Base-by-base conservation (phyloP, 2,329 filamentous ascomycete species). In the Chaetomium globosum region DNA sequence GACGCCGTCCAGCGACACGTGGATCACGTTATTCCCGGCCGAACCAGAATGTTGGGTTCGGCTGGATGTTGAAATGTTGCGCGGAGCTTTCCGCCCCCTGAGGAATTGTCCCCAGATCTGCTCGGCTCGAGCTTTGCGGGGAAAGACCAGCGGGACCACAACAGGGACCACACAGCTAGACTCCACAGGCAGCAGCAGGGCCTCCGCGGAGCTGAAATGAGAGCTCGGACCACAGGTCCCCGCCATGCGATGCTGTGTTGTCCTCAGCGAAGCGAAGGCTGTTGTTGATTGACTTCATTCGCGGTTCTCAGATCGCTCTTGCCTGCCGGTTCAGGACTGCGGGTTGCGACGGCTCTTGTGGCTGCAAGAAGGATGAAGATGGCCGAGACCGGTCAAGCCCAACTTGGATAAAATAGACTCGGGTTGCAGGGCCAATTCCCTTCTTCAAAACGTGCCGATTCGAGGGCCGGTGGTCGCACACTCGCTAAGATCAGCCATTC, bases 401-500 rank as follows among this genome's bases (percentile, higher is more conserved):
- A 55, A 55, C 30, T 36, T 33, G n/a, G n/a, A 33, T 36, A 31
- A 55, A 31, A 36, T 31, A n/a, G 16, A 43, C 5, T 43, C 39
- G 39, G 39, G 39, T 43, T 16, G 39, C 39, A 43, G 39, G 7
- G 39, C 21, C 53, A 55, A 55, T 55, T 36, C 16, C 21, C 31
- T 13, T 39, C n/a, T n/a, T 56, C 19, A 9, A 36, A 30, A n/a
- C 23, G 21, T 43, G 48, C 58, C 49, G 33, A 53, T 53, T 26
- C 23, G n/a, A 33, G 36, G 16, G 9, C 46, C 28, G 21, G 46
- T 12, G 30, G 58, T 56, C 49, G 19, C 51, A 30, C 28, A 19
- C 33, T 59, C 55, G 55, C 31, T 57, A 54, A 59, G 16, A 10
- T n/a, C 28, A n/a, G 26, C 61, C 61, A 64, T 21, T 64, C 61